phyloP scores from a whole-genome alignment of 352 stramenopile genomes.

The Pythium chondricola region DNA sequence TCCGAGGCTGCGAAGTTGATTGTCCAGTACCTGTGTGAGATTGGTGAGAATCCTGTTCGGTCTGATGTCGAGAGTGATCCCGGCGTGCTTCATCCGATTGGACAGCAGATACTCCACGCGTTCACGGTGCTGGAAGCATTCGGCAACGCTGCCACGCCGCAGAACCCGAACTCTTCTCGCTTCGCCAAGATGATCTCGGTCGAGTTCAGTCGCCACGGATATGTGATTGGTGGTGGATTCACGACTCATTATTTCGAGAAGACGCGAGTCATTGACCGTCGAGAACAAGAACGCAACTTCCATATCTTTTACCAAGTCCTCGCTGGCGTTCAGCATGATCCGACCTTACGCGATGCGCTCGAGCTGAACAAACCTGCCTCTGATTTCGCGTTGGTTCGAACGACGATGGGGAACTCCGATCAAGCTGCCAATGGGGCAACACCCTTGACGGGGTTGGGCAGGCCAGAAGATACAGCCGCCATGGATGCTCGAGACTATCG shows the following conservation, averaged over 20 bases:
- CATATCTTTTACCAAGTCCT: slow-evolving; percentile 93
- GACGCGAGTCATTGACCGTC: slow-evolving; percentile 71
- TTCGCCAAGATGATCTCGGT: slow-evolving; percentile 84
- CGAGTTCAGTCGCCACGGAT: slow-evolving; percentile 70
- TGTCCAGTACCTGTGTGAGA: slow-evolving; percentile 78
- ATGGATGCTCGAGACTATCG: slow-evolving; percentile 69
- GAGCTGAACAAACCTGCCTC: slow-evolving; percentile 51
- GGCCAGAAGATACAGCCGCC: slow-evolving; percentile 30
- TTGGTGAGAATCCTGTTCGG: slow-evolving; percentile 47
- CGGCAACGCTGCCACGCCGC: slow-evolving; percentile 47
- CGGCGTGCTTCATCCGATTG: slow-evolving; percentile 60
- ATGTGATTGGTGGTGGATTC: slow-evolving; percentile 74
- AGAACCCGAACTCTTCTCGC: slow-evolving; percentile 70
- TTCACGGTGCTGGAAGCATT: slow-evolving; percentile 79
- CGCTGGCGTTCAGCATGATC: slow-evolving; percentile 65
- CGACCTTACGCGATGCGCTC: slow-evolving; percentile 51
- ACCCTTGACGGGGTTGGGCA: too few relatives aligned
- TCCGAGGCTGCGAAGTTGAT: slow-evolving; percentile 78
- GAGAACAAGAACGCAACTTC: slow-evolving; percentile 86
- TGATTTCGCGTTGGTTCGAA: slow-evolving; percentile 62
- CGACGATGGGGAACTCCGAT: slow-evolving; percentile 3
- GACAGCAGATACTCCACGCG: slow-evolving; percentile 75
- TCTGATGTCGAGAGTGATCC: slow-evolving; percentile 36
- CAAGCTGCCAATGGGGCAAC: too few relatives aligned
- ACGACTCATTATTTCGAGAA: slow-evolving; percentile 83